Conservation (phyloP, 495 filamentous ascomycete species). For the Lasiosphaeriaceae sp. region DNA sequence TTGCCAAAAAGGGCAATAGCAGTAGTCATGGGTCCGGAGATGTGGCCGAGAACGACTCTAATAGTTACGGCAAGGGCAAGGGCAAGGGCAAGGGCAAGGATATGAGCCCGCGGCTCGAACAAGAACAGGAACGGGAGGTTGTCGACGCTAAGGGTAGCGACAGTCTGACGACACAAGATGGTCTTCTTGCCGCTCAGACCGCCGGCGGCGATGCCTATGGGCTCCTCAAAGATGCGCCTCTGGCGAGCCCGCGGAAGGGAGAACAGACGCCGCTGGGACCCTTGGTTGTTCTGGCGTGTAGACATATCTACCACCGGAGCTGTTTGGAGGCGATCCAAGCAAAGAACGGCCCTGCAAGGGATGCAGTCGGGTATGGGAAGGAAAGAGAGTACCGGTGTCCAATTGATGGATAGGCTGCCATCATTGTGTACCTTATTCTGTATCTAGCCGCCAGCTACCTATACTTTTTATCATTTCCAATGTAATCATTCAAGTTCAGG, state of each 20-base stretch:
- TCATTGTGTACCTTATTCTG: background rate
- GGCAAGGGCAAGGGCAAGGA: slow-evolving; percentile 35
- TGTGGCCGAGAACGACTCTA: slow-evolving; percentile 26
- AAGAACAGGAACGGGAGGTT: slow-evolving; percentile 15
- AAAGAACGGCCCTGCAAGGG: slow-evolving; percentile 31
- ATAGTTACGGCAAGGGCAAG: slow-evolving; percentile 27
- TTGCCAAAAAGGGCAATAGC: slow-evolving; percentile 28
- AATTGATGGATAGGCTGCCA: slow-evolving; percentile 42
- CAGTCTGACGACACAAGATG: background rate
- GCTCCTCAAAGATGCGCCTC: background rate
- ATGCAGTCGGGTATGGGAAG: slow-evolving; percentile 31
- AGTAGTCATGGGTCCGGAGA: background rate
- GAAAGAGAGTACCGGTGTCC: slow-evolving; percentile 51
- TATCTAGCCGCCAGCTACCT: slow-evolving; percentile 4
- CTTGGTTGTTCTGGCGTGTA: slow-evolving; percentile 56
- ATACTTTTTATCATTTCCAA: background rate
- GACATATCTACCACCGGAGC: slow-evolving; percentile 58
- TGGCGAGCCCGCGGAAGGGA: slow-evolving; percentile 5
- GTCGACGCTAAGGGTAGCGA: background rate
- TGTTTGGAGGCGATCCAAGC: slow-evolving; percentile 55
- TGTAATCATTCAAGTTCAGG: background rate
- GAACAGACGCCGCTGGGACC: slow-evolving; percentile 37
- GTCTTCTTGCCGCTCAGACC: background rate
- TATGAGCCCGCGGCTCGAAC: slow-evolving; percentile 11
- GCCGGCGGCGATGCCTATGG: background rate